phyloP scores from a whole-genome alignment of 129 eudicot genomes.

The Sambucus nigra region DNA sequence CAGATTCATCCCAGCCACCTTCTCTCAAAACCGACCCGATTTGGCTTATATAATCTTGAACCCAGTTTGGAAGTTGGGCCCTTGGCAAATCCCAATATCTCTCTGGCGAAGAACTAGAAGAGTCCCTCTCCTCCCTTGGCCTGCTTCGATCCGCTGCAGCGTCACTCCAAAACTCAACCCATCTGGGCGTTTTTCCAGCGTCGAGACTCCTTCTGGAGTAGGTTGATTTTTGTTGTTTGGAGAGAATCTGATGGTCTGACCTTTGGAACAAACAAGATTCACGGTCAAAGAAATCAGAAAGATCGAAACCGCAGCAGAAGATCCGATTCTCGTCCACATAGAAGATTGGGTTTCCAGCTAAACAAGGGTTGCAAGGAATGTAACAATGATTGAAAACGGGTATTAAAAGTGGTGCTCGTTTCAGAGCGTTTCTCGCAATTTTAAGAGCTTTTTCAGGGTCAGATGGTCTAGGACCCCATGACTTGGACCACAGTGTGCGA shows the following conservation, averaged over 20 bases:
- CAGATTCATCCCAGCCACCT: constrained; percentile 80
- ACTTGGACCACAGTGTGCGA: constrained; percentile 68
- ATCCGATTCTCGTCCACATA: constrained; percentile 77
- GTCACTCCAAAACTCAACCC: constrained; percentile 95
- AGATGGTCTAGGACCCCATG: constrained; percentile 75
- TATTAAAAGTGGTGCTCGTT: constrained; percentile 64
- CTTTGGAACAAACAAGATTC: constrained; percentile 37
- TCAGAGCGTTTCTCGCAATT: constrained; percentile 62
- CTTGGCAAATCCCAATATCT: constrained; percentile 43
- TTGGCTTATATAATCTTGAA: constrained; percentile 40
- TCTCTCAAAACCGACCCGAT: constrained; percentile 67
- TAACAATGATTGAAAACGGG: constrained; percentile 87
- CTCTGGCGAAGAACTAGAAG: constrained; percentile 59
- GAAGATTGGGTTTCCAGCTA: constrained; percentile 89
- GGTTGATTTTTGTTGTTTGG: constrained; percentile 31
- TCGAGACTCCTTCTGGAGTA: constrained; percentile 52
- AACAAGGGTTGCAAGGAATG: constrained; percentile 71
- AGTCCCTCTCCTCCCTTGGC: constrained; percentile 38
- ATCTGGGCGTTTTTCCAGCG: constrained; percentile 55
- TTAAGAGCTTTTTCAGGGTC: constrained; percentile 83
- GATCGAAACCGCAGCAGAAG: constrained; percentile 81
- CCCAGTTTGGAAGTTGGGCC: constrained; percentile 70
- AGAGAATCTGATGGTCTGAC: constrained; percentile 15
- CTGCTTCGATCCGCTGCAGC: constrained; percentile 67
- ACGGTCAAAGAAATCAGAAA: constrained; percentile 69